Conservation (phyloP, 2,329 filamentous ascomycete genomes). For the Botrytis hyacinthi region DNA sequence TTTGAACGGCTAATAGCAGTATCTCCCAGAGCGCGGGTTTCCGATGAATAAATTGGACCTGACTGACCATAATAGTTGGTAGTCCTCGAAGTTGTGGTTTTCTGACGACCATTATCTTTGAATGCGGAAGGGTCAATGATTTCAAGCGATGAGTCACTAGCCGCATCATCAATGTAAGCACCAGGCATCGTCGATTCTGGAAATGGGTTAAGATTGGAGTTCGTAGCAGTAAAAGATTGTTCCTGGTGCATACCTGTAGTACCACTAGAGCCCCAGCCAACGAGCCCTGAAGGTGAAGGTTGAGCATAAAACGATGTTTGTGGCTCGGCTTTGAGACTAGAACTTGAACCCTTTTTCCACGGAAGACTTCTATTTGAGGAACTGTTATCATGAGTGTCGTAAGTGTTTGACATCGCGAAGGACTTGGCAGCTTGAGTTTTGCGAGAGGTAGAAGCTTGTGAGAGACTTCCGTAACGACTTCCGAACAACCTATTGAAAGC, state of each 20-base stretch:
- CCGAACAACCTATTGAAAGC: conserved; percentile 36
- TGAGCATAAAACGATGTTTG: background rate
- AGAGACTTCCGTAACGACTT: conserved; percentile 23
- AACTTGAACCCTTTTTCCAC: background rate
- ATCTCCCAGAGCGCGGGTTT: conserved; percentile 26
- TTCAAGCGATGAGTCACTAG: conserved; percentile 37
- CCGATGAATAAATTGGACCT: conserved; percentile 20
- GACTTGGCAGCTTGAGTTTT: background rate
- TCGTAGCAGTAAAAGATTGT: background rate
- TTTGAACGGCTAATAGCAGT: conserved; percentile 5
- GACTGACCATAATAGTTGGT: background rate
- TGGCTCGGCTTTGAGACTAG: background rate
- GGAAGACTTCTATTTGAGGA: background rate
- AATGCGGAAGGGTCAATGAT: conserved; percentile 36
- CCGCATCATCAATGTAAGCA: conserved; percentile 29
- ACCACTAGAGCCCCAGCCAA: background rate
- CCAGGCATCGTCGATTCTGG: conserved; percentile 21
- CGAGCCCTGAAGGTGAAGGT: background rate
- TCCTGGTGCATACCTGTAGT: background rate
- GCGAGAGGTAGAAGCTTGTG: conserved; percentile 20
- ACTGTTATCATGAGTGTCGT: background rate
- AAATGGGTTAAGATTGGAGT: conserved; percentile 21
- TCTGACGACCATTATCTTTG: conserved; percentile 31
- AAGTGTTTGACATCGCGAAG: background rate
- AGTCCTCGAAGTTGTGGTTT: background rate